Conservation (phyloP, 2,329 filamentous ascomycete genomes). For the Trichoderma sp. region DNA sequence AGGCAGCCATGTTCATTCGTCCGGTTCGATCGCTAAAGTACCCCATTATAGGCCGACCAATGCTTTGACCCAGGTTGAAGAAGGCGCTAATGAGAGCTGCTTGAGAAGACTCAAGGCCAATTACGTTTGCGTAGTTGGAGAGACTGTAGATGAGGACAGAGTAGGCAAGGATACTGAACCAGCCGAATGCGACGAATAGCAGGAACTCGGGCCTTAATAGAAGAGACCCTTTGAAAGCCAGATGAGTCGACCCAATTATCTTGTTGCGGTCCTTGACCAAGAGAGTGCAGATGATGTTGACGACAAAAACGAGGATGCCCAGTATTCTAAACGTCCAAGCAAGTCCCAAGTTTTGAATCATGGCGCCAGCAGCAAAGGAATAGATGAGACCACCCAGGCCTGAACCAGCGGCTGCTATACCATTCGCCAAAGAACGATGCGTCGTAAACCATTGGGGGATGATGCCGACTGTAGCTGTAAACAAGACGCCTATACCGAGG, state of each 20-base stretch:
- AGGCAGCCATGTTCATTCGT: conserved; percentile 71
- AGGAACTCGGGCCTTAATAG: conserved; percentile 66
- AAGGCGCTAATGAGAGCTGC: conserved; percentile 74
- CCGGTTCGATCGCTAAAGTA: conserved; percentile 72
- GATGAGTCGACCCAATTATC: conserved; percentile 67
- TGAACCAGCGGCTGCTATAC: conserved; percentile 68
- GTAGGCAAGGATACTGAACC: conserved; percentile 74
- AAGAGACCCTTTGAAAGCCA: conserved; percentile 66
- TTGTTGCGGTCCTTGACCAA: conserved; percentile 74
- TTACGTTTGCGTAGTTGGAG: conserved; percentile 70
- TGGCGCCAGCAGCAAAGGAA: conserved; percentile 67
- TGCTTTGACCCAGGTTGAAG: conserved; percentile 67
- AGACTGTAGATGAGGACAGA: conserved; percentile 77
- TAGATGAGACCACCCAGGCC: conserved; percentile 76
- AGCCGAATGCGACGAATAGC: conserved; percentile 68
- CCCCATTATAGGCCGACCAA: conserved; percentile 74
- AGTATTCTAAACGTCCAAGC: conserved; percentile 69
- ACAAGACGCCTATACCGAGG: conserved; percentile 76
- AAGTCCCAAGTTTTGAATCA: conserved; percentile 67
- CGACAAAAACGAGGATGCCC: conserved; percentile 64
- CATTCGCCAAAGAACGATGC: conserved; percentile 69
- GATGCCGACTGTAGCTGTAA: conserved; percentile 69
- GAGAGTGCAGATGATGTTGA: conserved; percentile 65
- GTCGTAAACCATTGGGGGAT: conserved; percentile 76
- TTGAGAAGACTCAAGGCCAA: conserved; percentile 69